Evolutionary conservation across 768 basidiomycete genomes (phyloP), one percentile per base, ranked within the genome.

Genomic region (Kwoniella shandongensis): DNA sequence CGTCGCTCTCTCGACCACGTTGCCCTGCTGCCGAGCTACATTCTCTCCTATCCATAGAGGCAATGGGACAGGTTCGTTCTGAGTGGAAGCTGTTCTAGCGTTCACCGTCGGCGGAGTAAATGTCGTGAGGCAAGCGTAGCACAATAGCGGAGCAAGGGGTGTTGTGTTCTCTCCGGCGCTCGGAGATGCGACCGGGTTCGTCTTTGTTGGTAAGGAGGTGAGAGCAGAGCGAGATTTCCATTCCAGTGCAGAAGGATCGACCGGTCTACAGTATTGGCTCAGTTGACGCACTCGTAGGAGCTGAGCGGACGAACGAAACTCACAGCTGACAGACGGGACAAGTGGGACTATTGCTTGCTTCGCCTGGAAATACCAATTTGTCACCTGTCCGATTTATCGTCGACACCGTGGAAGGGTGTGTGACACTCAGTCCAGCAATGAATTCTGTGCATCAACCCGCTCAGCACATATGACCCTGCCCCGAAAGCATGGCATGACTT

Each of bases 341-440:
- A 1, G 55, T 18, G 0, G 39, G 48, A 2, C 47, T 44, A 12
- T 49, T 11, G 29, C 54, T 53, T 3, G 29, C 36, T 25, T 57
- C 41, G 4, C 73, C 70, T 10, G 66, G 50, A 55, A 74, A 76
- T 17, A 65, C 61, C 17, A 76, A 63, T 46, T 76, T 76, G 41
- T 74, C 73, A 2, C 75, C 75, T 5, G 75, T 76, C 29, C 72
- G 57, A 41, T 65, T 67, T 27, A 76, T 76, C 15, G 75, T 76
- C 4, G 75, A 76, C n/a, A 76, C 75, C 6, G 75, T 76, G 4
- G 71, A 62, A 3, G 75, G 75, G 55, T 76, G 75, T 10, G 71
- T 69, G 3, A 66, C 68, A 27, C 59, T 63, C 13, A 76, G 54
- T 26, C 61, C 63, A 20, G 67, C 66, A 44, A 76, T 71, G 56